Base-by-base conservation (phyloP, 2,329 filamentous ascomycete genomes). In the Pseudogymnoascus sp. region DNA sequence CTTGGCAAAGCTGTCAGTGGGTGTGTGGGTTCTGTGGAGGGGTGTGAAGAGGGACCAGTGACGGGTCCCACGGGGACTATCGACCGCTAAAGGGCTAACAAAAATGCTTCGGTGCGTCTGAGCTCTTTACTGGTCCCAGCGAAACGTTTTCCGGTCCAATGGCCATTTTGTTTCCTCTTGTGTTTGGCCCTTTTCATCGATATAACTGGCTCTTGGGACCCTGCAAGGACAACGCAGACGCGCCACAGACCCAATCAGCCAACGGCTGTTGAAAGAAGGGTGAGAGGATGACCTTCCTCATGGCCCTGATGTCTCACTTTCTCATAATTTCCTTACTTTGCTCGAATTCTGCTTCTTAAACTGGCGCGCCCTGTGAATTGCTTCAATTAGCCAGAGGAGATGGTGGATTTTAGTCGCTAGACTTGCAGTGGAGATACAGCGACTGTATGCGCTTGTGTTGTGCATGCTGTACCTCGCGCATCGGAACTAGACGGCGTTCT, bases 151-250 rank as follows among this genome's bases (percentile, higher is more conserved):
- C 16, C 9, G 20, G 22, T 39, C 58, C 28, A 33, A 43, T 38
- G 28, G 39, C 16, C 8, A 43, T 50, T 43, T 38, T n/a, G 58
- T 22, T 43, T 43, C 38, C 12, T 43, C 20, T 57, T 8, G 14
- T 30, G 28, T 39, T 47, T 43, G 28, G 6, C 28, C 36, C 39
- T 22, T 60, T 43, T 33, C 28, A 18, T 47, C 25, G 18, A 43
- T 60, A 41, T 60, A 50, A 50, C 58, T 38, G 39, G 36, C 58
- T 43, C 36, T 57, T 57, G 58, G 28, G 6, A 43, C 38, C 38
- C 35, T 47, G 58, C 38, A 60, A 60, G 58, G 58, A 39, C 58
- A 60, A 60, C 58, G 58, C 58, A 47, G 58, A 33, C 28, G 35
- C 28, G 35, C 35, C 36, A 39, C 28, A 16, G 28, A 43, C 36